Base-by-base conservation (phyloP, 1,284 basidiomycete species). In the Ceratobasidium sp. region DNA sequence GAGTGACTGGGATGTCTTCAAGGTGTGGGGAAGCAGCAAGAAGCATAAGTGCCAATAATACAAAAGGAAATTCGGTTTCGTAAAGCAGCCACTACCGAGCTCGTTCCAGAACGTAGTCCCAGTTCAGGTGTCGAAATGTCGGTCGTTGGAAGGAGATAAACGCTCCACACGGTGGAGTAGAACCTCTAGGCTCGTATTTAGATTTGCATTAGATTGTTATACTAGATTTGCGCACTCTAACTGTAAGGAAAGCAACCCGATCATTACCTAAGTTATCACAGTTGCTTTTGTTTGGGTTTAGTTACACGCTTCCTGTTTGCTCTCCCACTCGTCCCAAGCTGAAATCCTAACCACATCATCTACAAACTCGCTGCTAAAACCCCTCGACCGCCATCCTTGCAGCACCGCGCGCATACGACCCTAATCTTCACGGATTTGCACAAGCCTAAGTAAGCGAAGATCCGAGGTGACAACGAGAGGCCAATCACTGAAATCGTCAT, bases 401-500 rank as follows among this genome's bases (percentile, higher is more conserved):
- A 39, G 51, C 37, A 56, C 33, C 33, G 10, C 17, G 26, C 53
- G 23, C 37, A 39, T 26, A 69, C 31, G n/a, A n/a, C 7, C 47
- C 6, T 35, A 11, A 39, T 39, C 45, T 39, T 31, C 20, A n/a
- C 31, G 20, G 15, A 54, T 35, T 58, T 39, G 26, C 23, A 49
- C 28, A 71, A 28, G 15, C 39, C 39, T 31, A 71, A 60, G 56
- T 61, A 53, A 45, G 58, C 47, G 49, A 37, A 45, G 58, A 63
- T 51, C 69, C 69, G 58, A 63, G 60, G 28, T 53, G 45, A 74
- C 69, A 74, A 71, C 58, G 42, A 69, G 33, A 33, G 49, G 61
- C 58, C 45, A 74, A 74, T 74, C 69, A 74, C 69, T 74, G 69
- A 74, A 74, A 74, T 63, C 69, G 58, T 74, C 69, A 74, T 73